Evolutionary conservation across 257 asterid genomes (phyloP).

Genomic region (Verbena officinalis): DNA sequence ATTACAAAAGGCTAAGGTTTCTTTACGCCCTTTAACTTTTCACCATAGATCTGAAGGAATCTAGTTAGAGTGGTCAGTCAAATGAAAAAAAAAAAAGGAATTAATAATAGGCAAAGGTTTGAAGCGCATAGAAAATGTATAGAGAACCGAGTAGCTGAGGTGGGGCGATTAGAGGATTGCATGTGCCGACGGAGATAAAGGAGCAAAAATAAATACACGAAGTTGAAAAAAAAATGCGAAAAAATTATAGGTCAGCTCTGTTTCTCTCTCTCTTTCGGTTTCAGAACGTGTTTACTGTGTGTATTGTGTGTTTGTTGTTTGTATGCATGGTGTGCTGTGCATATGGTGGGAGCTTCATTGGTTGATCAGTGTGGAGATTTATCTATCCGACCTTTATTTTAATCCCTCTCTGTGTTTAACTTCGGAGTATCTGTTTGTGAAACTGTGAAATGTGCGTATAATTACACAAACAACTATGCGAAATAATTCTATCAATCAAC

Average conservation of each 20-base stretch:
- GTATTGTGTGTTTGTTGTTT: slow-evolving; percentile 25
- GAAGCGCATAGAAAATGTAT: slow-evolving; percentile 37
- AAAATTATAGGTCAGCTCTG: not conserved
- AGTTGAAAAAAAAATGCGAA: slow-evolving; percentile 27
- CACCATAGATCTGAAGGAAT: slow-evolving; percentile 31
- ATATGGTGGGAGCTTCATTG: slow-evolving; percentile 4
- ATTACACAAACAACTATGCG: not conserved
- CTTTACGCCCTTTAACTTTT: slow-evolving; percentile 1
- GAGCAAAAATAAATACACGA: slow-evolving; percentile 25
- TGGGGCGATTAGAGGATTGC: slow-evolving; percentile 37
- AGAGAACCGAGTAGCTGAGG: slow-evolving; percentile 17
- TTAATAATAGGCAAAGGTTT: slow-evolving; percentile 29
- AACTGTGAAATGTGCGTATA: not conserved
- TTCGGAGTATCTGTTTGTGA: slow-evolving; percentile 1
- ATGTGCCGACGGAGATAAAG: slow-evolving; percentile 35
- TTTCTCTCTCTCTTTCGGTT: not conserved
- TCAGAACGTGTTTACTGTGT: slow-evolving; percentile 32
- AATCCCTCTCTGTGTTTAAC: not conserved
- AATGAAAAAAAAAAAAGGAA: slow-evolving; percentile 15
- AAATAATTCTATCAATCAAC: slow-evolving; percentile 28
- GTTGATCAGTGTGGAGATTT: slow-evolving; percentile 6
- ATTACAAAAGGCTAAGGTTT: slow-evolving; percentile 1
- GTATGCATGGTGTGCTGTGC: slow-evolving; percentile 29
- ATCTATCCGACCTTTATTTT: slow-evolving; percentile 5
- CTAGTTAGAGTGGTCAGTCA: slow-evolving; percentile 30